Conservation (phyloP, 768 basidiomycete species). For the Paxillus rubicundulus region DNA sequence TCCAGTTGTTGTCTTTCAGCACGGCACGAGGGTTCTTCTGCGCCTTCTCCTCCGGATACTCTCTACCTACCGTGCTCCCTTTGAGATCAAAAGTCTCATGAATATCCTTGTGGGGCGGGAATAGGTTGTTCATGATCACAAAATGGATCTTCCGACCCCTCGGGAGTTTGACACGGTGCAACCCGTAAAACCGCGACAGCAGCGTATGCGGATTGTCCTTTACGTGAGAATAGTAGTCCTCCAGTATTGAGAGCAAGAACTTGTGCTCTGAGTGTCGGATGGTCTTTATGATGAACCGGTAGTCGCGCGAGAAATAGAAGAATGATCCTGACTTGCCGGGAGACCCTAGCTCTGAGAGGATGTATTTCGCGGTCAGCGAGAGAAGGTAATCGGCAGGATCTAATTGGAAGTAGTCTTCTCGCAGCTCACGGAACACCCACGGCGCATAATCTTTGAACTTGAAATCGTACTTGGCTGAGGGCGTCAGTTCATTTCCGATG, state of each 20-base stretch:
- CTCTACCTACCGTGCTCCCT: slow-evolving; percentile 86
- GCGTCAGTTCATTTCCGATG: slow-evolving; percentile 96
- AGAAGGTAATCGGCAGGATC: slow-evolving; percentile 98
- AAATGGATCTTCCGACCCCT: slow-evolving; percentile 95
- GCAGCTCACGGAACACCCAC: slow-evolving; percentile 93
- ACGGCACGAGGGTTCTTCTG: slow-evolving; percentile 81
- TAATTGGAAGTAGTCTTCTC: slow-evolving; percentile 91
- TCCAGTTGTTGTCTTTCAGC: slow-evolving; percentile 97
- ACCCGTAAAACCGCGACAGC: slow-evolving; percentile 91
- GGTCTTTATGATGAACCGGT: slow-evolving; percentile 99
- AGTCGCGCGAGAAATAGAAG: slow-evolving; percentile 98
- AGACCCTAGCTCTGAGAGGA: slow-evolving; percentile 94
- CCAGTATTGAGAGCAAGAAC: slow-evolving; percentile 83
- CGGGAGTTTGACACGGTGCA: slow-evolving; percentile 96
- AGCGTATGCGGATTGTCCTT: slow-evolving; percentile 91
- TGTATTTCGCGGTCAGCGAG: slow-evolving; percentile 95
- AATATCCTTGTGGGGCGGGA: slow-evolving; percentile 94
- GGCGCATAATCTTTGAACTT: slow-evolving; percentile 99
- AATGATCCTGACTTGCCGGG: slow-evolving; percentile 99
- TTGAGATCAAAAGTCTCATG: slow-evolving; percentile 99
- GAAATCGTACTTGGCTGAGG: slow-evolving; percentile 97
- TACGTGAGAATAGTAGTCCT: slow-evolving; percentile 81
- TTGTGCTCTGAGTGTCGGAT: slow-evolving; percentile 94
- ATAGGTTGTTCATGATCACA: slow-evolving; percentile 99
- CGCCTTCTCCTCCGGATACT: slow-evolving; percentile 82